These are phyloP conservation scores for Didymosphaeria variabile DNA, from an alignment of 2,329 filamentous ascomycete genomes.

Conservation along the genomic window DNA sequence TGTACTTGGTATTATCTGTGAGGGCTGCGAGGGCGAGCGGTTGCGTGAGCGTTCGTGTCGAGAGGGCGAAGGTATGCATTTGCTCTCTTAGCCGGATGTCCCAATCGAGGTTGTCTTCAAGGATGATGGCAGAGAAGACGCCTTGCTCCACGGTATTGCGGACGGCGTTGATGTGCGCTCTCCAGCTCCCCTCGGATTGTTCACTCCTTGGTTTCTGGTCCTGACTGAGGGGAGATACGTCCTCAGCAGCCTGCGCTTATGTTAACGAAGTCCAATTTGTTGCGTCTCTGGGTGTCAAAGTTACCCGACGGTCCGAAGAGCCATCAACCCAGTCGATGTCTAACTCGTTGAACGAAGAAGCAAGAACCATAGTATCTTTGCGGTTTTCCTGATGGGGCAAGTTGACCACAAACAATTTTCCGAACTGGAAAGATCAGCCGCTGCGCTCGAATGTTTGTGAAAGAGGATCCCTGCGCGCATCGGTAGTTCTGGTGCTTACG, in stretches of 20 bases:
- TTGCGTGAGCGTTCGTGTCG: conserved; percentile 12
- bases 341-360: conserved; percentile 56
- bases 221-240: not conserved
- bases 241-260: not conserved
- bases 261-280: not conserved
- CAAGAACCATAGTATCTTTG: conserved; percentile 58
- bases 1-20: not conserved
- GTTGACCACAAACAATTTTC: conserved; percentile 61
- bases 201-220: not conserved
- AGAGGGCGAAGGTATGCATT: conserved; percentile 21
- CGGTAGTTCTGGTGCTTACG: not conserved
- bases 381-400: conserved; percentile 60
- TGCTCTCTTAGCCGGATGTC: conserved; percentile 24
- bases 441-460: not conserved
- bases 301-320: conserved; percentile 40
- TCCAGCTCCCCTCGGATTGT: conserved; percentile 9
- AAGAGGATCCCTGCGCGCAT: not conserved
- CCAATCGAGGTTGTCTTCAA: conserved; percentile 30
- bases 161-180: conserved; percentile 19
- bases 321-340: conserved; percentile 58
- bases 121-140: conserved; percentile 17
- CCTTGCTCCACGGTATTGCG: conserved; percentile 10
- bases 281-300: not conserved
- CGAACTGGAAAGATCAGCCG: conserved; percentile 52
- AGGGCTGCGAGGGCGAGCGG: conserved; percentile 7